Percentiles rank a stretch among this genome's conserved stretches.
These are phyloP conservation scores for Mycena epipterygia DNA, from an alignment of 768 basidiomycete genomes.

Conservation along the genomic window DNA sequence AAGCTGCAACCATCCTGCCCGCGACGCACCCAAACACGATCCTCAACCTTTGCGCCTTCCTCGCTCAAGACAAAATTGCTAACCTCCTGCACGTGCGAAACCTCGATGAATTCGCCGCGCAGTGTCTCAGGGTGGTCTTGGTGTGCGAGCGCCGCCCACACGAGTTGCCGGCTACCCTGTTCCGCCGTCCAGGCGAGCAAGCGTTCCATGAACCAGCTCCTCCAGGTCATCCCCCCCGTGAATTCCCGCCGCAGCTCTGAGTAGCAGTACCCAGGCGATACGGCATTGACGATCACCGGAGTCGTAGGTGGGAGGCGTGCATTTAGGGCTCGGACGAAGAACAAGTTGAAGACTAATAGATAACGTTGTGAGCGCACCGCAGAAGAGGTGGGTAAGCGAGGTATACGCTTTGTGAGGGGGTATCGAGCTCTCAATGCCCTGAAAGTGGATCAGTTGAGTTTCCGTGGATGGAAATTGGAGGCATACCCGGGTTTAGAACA, in stretches of 20 bases:
- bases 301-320: conserved; percentile 22
- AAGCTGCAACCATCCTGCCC: too few relatives aligned
- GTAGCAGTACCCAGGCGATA: conserved; percentile 39
- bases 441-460: background rate
- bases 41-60: conserved; percentile 33
- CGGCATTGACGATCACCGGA: conserved; percentile 32
- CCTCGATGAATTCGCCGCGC: conserved; percentile 33
- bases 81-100: conserved; percentile 31
- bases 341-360: conserved; percentile 37
- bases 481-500: conserved; percentile 18
- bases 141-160: conserved; percentile 33
- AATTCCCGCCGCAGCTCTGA: conserved; percentile 33
- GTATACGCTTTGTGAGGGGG: conserved; percentile 28
- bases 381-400: background rate
- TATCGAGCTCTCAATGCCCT: conserved; percentile 9
- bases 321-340: conserved; percentile 35
- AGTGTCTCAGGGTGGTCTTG: conserved; percentile 14
- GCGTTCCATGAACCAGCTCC: conserved; percentile 4
- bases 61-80: conserved; percentile 39
- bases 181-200: conserved; percentile 37
- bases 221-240: background rate
- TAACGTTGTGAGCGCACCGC: background rate
- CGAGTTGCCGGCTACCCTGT: conserved; percentile 39
- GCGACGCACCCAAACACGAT: conserved; percentile 34
- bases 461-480: background rate